Evolutionary conservation across 2,329 filamentous ascomycete genomes (phyloP), one percentile per base, ranked within the genome.

Genomic region (Aspergillus latus): DNA sequence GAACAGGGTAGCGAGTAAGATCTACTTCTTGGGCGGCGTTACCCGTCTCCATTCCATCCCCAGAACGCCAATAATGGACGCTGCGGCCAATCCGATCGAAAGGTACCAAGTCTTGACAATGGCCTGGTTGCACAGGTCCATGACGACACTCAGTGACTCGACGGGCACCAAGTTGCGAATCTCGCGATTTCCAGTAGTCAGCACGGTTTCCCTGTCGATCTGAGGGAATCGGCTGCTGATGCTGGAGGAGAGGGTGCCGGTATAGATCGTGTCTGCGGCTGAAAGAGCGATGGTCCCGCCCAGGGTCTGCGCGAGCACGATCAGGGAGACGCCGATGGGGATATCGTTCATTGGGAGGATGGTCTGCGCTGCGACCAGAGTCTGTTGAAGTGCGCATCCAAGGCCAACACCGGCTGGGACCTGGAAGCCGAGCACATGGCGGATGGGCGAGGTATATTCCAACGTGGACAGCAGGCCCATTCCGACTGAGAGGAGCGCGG

Each of bases 401-500:
- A 30, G 34, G 2, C 48, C 48, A 8, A 40, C 34, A 30, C 26
- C 48, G 11, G 34, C 36, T 2, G 48, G 48, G n/a, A 52, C 52
- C n/a, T 58, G 58, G 44, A 58, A 60, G 42, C 58, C 52, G 10
- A 56, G 48, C 9, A n/a, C 49, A 47, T 37, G 47, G 16, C 4
- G 58, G 43, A 37, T 59, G 10, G 7, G 52, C 34, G 11, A 48
- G 7, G 6, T 34, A 29, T 32, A 46, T 8, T 46, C 44, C n/a
- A 57, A 42, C 2, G 54, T 57, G 16, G 7, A 54, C 4, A 54
- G 36, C 1, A 58, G 52, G 4, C 56, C 52, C 2, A 48, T 39
- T 9, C 42, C 52, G 16, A 59, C 43, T 28, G 42, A 50, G 1
- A 49, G 44, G 16, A 57, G 34, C 6, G 21, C 28, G 8, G 46